Evolutionary conservation across 176 grass and related monocot genomes (phyloP).

Genomic region (Stipa capillata): DNA sequence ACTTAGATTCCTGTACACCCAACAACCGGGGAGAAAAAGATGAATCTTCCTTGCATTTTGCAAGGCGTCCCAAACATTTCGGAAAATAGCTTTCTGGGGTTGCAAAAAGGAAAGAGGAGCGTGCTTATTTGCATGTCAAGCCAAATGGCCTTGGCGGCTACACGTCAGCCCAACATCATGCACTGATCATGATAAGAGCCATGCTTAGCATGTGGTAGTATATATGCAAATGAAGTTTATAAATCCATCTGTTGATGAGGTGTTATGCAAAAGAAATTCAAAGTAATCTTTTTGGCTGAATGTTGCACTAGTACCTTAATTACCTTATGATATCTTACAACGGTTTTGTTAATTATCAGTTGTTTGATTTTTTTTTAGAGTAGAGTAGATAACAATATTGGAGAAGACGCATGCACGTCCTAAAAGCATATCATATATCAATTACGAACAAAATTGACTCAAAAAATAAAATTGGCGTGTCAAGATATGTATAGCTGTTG

Average conservation of each 20-base stretch:
- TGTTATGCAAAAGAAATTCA: background rate
- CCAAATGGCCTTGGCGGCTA: background rate
- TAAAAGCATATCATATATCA: too few species aligned
- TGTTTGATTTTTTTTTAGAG: too few species aligned
- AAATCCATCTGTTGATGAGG: background rate
- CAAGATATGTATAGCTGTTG: background rate
- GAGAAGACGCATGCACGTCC: too few species aligned
- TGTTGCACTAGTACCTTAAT: background rate
- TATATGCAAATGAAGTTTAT: background rate
- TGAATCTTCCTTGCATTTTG: background rate
- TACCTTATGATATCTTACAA: background rate
- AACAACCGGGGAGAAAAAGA: conserved; percentile 1
- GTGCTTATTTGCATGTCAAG: too few species aligned
- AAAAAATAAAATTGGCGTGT: too few species aligned
- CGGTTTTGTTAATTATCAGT: background rate
- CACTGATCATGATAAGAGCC: background rate
- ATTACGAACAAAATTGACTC: background rate
- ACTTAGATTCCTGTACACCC: background rate
- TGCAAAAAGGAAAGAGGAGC: too few species aligned
- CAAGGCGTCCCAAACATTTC: background rate
- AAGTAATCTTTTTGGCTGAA: background rate
- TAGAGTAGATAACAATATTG: background rate
- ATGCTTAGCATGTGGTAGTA: background rate
- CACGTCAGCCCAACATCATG: background rate
- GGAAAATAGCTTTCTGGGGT: background rate